Evolutionary conservation across 2,329 filamentous ascomycete genomes (phyloP).

Genomic region (Torrubiella hemipterigena): DNA sequence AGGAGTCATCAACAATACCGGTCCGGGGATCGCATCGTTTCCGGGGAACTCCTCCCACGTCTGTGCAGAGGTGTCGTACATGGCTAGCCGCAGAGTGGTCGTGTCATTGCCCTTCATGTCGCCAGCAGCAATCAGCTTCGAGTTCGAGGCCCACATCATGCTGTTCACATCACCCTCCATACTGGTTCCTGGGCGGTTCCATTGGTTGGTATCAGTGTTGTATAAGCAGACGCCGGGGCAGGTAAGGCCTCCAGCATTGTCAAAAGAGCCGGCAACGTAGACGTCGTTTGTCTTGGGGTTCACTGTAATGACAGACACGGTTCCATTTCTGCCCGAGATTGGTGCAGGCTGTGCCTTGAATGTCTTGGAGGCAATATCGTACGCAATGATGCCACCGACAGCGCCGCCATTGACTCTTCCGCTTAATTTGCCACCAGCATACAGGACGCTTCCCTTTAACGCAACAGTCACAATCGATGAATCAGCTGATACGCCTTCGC

Average conservation of each 20-base stretch:
- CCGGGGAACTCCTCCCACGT: constrained; percentile 54
- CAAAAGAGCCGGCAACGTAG: constrained; percentile 78
- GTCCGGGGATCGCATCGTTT: constrained; percentile 60
- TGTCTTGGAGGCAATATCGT: constrained; percentile 55
- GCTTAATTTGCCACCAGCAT: constrained; percentile 68
- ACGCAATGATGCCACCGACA: constrained; percentile 67
- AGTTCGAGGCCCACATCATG: constrained; percentile 65
- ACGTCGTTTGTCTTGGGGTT: constrained; percentile 61
- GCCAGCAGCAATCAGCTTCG: constrained; percentile 65
- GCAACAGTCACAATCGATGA: constrained; percentile 68
- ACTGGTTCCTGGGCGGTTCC: constrained; percentile 66
- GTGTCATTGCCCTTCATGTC: constrained; percentile 59
- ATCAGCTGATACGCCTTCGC: constrained; percentile 50
- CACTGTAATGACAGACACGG: constrained; percentile 65
- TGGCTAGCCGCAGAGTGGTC: constrained; percentile 50
- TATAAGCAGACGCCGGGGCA: constrained; percentile 78
- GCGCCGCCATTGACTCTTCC: constrained; percentile 52
- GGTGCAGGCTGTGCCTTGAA: constrained; percentile 65
- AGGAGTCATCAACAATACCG: constrained; percentile 62
- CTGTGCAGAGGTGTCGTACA: constrained; percentile 56
- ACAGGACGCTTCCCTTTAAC: constrained; percentile 56
- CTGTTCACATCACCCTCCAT: constrained; percentile 58
- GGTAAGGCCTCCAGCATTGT: constrained; percentile 68
- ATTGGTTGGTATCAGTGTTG: constrained; percentile 57
- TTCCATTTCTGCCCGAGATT: constrained; percentile 55